phyloP scores from a whole-genome alignment of 2,329 filamentous ascomycete species.

The Arthrobotrys megalospora region DNA sequence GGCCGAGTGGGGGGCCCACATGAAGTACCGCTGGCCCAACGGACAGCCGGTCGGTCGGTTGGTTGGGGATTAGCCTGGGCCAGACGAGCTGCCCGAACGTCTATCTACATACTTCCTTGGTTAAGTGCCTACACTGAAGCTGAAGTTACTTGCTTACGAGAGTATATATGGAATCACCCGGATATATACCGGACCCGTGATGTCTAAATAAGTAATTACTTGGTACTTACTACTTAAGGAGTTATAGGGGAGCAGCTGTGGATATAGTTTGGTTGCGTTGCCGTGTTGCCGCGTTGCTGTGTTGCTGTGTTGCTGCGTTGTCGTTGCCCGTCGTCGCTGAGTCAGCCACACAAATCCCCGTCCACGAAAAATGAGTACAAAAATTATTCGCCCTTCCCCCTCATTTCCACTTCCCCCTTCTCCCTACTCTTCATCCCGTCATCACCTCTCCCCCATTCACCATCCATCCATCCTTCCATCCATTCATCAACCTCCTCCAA shows the following conservation, averaged over 20 bases:
- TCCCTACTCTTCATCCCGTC: slow-evolving; percentile 38
- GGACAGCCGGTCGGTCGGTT: slow-evolving; percentile 41
- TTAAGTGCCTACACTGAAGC: no score
- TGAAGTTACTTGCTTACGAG: no score
- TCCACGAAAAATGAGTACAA: slow-evolving; percentile 41
- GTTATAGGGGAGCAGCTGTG: no score
- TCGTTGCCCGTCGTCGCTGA: slow-evolving; percentile 33
- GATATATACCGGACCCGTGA: no score
- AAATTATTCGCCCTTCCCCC: slow-evolving; percentile 47
- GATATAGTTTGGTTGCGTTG: no score
- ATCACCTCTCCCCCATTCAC: slow-evolving; percentile 17
- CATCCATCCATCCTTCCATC: background rate
- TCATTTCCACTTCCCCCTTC: slow-evolving; percentile 39
- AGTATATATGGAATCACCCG: no score
- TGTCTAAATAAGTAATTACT: no score
- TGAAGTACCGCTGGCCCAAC: slow-evolving; percentile 33
- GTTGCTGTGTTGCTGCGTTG: slow-evolving; percentile 14
- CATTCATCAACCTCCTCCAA: background rate
- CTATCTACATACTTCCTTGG: no score
- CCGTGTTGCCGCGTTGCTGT: slow-evolving; percentile 7
- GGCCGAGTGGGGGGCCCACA: slow-evolving; percentile 50
- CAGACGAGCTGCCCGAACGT: no score
- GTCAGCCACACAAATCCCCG: slow-evolving; percentile 39
- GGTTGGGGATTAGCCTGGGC: slow-evolving; percentile 38
- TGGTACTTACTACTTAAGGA: no score